Evolutionary conservation across 2,329 filamentous ascomycete genomes (phyloP), one percentile per base, ranked within the genome.

Genomic region (Plenodomus lindquistii): DNA sequence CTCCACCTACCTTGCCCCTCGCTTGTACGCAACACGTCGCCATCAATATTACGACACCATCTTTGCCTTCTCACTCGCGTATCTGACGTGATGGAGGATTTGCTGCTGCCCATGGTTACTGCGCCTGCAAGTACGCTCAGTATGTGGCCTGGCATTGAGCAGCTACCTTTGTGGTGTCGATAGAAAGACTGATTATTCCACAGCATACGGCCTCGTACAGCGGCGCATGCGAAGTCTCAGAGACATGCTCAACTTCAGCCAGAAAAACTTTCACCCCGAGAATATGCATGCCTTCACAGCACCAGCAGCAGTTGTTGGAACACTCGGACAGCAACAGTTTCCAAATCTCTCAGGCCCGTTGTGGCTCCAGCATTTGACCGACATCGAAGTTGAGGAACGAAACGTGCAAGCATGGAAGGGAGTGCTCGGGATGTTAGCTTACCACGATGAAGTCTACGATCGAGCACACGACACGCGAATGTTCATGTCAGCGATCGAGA

Each of bases 401-500:
- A n/a, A 31, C 13, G n/a, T 6, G 4, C 37, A 44, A 37, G 57
- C 55, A 22, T 48, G 42, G 15, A 37, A 46, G 7, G 62, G 59
- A 59, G 21, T 62, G 7, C 22, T 51, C 7, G 21, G 21, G 2
- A 20, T 59, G 3, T 42, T 62, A 10, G 31, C 37, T 4, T 48
- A 29, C 34, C 53, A 58, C 15, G 37, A 50, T 5, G 22, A 22
- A 18, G 13, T 40, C 2, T 38, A 50, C 22, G 15, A 16, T 5
- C 44, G 44, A 29, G 45, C 47, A 11, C 40, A 57, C 29, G 40
- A 57, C 13, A 37, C 48, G 2, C 39, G 51, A 3, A 35, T 57
- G 29, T 49, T 65, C 15, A 53, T 45, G 17, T 42, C 31, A 4
- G 54, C 51, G 4, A 29, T 62, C 2, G 53, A 60, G 34, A 59